A percentile compares a stretch with the other conserved stretches of the same genome.
Evolutionary conservation across 2,329 filamentous ascomycete species (phyloP).

Genomic region (Aspergillus transmontanensis): DNA sequence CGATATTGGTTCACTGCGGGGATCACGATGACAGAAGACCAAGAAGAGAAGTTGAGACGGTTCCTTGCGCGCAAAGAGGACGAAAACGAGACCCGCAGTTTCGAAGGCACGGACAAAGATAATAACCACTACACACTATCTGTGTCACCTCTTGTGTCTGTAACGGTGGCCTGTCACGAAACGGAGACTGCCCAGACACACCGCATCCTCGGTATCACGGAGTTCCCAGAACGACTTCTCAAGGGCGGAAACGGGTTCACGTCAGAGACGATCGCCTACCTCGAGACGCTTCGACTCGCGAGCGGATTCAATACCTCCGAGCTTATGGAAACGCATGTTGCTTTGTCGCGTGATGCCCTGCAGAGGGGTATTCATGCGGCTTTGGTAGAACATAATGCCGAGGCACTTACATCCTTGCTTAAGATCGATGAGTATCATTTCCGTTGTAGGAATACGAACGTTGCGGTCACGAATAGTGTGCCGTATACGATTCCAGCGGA

Average conservation of each 20-base stretch:
- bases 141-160: conserved; percentile 22
- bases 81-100: conserved; percentile 7
- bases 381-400: conserved; percentile 34
- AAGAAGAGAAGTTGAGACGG: conserved; percentile 20
- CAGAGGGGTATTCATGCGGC: conserved; percentile 46
- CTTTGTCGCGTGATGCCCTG: conserved; percentile 35
- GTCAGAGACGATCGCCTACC: conserved; percentile 30
- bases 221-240: conserved; percentile 20
- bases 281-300: conserved; percentile 41
- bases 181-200: conserved; percentile 10
- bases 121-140: conserved; percentile 22
- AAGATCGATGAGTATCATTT: conserved; percentile 40
- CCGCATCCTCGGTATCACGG: conserved; percentile 23
- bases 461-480: not conserved
- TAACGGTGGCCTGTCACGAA: conserved; percentile 23
- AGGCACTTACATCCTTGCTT: conserved; percentile 38
- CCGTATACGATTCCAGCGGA: conserved; percentile 35
- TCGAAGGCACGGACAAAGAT: conserved; percentile 21
- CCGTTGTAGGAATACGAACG: conserved; percentile 16
- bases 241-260: conserved; percentile 30
- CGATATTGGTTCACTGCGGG: conserved; percentile 35
- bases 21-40: conserved; percentile 23
- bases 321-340: conserved; percentile 17
- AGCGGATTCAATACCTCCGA: conserved; percentile 25
- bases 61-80: conserved; percentile 25